Conservation (phyloP, 2,329 filamentous ascomycete species). For the Orbilia javanica region DNA sequence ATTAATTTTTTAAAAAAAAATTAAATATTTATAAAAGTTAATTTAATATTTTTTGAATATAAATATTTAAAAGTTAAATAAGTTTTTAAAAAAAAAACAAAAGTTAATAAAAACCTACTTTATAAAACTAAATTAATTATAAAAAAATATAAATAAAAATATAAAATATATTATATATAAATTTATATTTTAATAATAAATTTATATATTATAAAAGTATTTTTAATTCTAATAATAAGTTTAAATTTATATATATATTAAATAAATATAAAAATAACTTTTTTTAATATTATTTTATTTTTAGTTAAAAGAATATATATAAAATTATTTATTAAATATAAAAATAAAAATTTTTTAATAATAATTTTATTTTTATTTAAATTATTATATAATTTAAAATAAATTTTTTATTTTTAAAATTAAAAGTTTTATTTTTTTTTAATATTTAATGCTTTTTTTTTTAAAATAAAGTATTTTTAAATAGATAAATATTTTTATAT, state of each 20-base stretch:
- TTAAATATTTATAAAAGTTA: neutral
- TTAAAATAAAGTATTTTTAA: constrained; percentile 13
- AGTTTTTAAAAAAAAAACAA: neutral
- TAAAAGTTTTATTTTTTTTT: constrained; percentile 6
- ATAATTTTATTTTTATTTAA: constrained; percentile 1
- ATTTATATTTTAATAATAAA: neutral
- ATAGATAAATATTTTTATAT: constrained; percentile 36
- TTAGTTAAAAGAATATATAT: constrained; percentile 8
- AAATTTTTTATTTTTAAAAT: constrained; percentile 1
- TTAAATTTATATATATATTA: constrained; percentile 12
- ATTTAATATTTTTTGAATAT: neutral
- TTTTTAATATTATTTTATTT: constrained; percentile 8
- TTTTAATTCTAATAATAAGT: neutral
- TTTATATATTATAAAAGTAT: neutral
- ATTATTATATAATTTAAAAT: constrained; percentile 16
- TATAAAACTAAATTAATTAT: neutral
- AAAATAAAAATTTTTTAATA: neutral
- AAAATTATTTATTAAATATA: constrained; percentile 1
- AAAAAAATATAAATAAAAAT: neutral
- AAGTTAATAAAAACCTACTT: neutral
- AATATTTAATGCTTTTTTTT: constrained; percentile 1
- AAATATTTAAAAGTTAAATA: neutral
- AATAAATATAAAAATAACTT: constrained; percentile 21
- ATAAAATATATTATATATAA: neutral
- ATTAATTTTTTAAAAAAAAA: neutral